phyloP scores from a whole-genome alignment of 495 filamentous ascomycete genomes.

The Aspergillus homomorphus region DNA sequence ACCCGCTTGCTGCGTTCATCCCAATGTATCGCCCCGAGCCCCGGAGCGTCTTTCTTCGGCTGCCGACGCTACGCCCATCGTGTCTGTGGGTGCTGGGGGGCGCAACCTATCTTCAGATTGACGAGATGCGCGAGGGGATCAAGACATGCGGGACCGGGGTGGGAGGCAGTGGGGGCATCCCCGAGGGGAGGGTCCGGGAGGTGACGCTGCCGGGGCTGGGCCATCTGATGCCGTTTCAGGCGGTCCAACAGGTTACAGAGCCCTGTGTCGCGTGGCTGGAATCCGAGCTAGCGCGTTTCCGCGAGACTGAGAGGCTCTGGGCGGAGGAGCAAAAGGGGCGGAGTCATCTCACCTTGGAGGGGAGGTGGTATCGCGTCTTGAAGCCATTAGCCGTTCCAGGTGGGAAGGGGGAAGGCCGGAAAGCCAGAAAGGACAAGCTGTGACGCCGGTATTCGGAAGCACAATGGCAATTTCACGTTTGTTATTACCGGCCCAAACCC shows the following conservation, averaged over 20 bases:
- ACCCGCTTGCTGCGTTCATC: neutral
- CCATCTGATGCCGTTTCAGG: constrained; percentile 9
- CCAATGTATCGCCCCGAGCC: constrained; percentile 1
- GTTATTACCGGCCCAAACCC: too few species aligned
- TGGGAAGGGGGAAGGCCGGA: too few species aligned
- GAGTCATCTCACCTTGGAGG: too few species aligned
- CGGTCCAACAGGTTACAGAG: neutral
- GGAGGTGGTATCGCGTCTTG: too few species aligned
- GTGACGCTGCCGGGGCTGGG: neutral
- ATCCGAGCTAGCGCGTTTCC: neutral
- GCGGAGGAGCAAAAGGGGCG: too few species aligned
- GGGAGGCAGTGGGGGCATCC: constrained; percentile 8
- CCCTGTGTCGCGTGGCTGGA: constrained; percentile 2
- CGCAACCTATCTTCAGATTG: neutral
- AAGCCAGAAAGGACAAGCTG: too few species aligned
- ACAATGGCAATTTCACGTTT: too few species aligned
- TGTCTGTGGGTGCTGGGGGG: constrained; percentile 3
- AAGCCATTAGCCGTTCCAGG: too few species aligned
- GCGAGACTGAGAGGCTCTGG: too few species aligned
- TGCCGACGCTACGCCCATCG: constrained; percentile 2
- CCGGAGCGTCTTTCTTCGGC: neutral
- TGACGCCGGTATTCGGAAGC: too few species aligned
- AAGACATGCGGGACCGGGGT: constrained; percentile 1
- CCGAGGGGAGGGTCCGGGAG: constrained; percentile 5
- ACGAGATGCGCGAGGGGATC: neutral